phyloP scores from a whole-genome alignment of 306 rosid species.

The Mucuna pruriens region DNA sequence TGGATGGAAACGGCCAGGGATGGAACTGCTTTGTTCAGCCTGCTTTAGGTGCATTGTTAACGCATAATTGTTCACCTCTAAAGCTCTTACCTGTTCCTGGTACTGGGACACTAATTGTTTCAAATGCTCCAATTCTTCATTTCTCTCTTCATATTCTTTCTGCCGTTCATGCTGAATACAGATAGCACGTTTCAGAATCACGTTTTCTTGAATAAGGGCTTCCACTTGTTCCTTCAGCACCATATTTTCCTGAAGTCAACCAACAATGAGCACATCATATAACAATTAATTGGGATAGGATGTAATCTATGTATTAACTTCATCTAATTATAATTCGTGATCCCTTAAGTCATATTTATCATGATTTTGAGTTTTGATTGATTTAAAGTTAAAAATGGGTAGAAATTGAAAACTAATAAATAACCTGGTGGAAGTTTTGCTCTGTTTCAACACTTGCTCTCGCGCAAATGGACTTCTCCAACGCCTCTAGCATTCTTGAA shows the following conservation, averaged over 20 bases:
- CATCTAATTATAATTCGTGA: no score
- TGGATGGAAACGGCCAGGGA: conserved; percentile 84
- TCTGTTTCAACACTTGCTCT: conserved; percentile 67
- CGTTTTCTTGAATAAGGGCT: conserved; percentile 77
- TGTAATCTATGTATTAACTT: no score
- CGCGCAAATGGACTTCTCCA: conserved; percentile 73
- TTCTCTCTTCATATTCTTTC: conserved; percentile 68
- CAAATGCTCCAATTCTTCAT: conserved; percentile 71
- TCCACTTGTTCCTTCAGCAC: conserved; percentile 78
- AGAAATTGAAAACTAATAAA: no score
- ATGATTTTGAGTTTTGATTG: no score
- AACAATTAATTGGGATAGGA: background rate
- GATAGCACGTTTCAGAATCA: conserved; percentile 75
- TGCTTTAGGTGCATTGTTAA: conserved; percentile 86
- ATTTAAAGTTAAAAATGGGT: no score
- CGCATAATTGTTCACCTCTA: conserved; percentile 94
- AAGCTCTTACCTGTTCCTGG: conserved; percentile 81
- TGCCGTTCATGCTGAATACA: conserved; percentile 79
- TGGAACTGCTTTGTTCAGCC: conserved; percentile 83
- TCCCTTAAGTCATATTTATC: no score
- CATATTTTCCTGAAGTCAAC: conserved; percentile 64
- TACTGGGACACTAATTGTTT: conserved; percentile 77
- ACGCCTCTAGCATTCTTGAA: conserved; percentile 71
- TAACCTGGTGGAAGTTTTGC: conserved; percentile 65
- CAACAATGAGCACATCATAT: conserved; percentile 14